A percentile compares a stretch with the other conserved stretches of the same genome.
phyloP scores from a whole-genome alignment of 1,139 yeast genomes.

The Taphrina sp. region DNA sequence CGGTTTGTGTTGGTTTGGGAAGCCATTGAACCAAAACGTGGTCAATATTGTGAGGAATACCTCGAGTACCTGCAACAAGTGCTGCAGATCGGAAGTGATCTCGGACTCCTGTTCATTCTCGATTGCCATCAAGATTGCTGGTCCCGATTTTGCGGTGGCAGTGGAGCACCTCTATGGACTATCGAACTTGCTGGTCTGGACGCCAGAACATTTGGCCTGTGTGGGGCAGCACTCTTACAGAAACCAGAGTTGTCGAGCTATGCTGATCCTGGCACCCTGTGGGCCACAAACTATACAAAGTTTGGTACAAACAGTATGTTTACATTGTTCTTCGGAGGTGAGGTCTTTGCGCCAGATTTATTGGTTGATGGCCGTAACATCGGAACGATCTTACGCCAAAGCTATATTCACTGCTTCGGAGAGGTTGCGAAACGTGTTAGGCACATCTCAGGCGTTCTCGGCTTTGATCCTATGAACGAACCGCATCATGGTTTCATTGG shows the following conservation, averaged over 20 bases:
- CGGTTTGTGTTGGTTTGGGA: conserved; percentile 87
- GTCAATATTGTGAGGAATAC: conserved; percentile 72
- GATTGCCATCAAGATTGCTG: conserved; percentile 90
- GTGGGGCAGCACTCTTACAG: conserved; percentile 75
- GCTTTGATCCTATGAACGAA: conserved; percentile 84
- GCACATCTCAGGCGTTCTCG: conserved; percentile 55
- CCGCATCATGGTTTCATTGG: conserved; percentile 55
- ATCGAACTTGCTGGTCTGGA: conserved; percentile 86
- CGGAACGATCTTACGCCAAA: conserved; percentile 70
- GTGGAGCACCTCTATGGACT: conserved; percentile 96
- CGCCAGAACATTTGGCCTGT: conserved; percentile 62
- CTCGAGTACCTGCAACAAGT: conserved; percentile 66
- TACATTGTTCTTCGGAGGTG: conserved; percentile 80
- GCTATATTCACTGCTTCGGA: conserved; percentile 58
- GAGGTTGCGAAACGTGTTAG: conserved; percentile 56
- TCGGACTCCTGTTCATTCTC: conserved; percentile 73
- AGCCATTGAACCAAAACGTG: conserved; percentile 85
- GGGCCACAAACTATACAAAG: conserved; percentile 85
- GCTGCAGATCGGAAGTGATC: conserved; percentile 55
- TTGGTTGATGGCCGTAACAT: conserved; percentile 69
- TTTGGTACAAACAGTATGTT: conserved; percentile 79
- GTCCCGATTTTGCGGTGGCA: conserved; percentile 89
- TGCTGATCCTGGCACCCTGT: conserved; percentile 74
- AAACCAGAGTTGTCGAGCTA: conserved; percentile 49
- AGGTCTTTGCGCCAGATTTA: conserved; percentile 66